Percentiles rank a stretch among this genome's conserved stretches.
Conservation (phyloP, 2,329 filamentous ascomycete species). For the Cercospora sesami region DNA sequence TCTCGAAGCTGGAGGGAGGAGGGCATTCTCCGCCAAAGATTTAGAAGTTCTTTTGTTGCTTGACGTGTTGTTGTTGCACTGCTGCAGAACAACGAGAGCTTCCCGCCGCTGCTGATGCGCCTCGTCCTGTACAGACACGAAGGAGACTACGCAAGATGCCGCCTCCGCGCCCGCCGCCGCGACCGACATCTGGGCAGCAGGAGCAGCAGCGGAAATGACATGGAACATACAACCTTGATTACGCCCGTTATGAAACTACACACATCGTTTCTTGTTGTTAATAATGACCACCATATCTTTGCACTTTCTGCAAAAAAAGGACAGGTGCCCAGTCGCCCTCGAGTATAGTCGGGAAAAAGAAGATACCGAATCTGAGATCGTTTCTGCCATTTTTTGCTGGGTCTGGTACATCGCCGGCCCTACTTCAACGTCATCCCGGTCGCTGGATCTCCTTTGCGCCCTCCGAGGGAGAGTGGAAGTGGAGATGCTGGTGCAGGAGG, state of each 20-base stretch:
- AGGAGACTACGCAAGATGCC: background rate
- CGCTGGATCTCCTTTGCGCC: background rate
- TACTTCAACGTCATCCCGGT: background rate
- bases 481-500: background rate
- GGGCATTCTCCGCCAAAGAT: conserved; percentile 7
- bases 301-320: background rate
- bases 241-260: background rate
- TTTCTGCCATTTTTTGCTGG: background rate
- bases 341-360: background rate
- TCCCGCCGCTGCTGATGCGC: background rate
- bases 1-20: conserved; percentile 32
- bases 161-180: background rate
- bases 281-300: background rate
- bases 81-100: background rate
- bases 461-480: background rate
- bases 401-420: background rate
- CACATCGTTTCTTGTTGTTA: background rate
- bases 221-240: background rate
- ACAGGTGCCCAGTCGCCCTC: background rate
- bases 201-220: background rate
- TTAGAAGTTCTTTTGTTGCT: conserved; percentile 5
- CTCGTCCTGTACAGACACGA: background rate
- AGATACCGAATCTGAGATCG: background rate
- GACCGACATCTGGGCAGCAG: background rate
- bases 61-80: background rate